Evolutionary conservation across 2,329 filamentous ascomycete genomes (phyloP), one percentile per base, ranked within the genome.

Genomic region (Lasiodiplodia hormozganensis): DNA sequence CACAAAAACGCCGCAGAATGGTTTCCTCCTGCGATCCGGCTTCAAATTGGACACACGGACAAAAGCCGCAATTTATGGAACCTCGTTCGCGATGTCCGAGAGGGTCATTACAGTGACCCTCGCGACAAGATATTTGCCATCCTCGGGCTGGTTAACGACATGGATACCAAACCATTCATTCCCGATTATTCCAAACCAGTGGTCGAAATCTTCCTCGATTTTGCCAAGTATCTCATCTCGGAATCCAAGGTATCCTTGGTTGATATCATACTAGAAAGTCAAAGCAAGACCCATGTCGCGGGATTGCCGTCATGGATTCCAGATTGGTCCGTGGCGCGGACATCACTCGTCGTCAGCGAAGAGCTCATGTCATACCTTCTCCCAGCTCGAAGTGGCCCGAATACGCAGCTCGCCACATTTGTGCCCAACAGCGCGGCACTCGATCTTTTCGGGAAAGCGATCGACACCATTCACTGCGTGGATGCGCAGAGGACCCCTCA

Each of bases 41-140:
- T 57, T 21, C 31, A 57, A 2, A 31, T 36, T 23, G 31, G 28
- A 31, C 31, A 18, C 40, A 43, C 16, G 1, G 34, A 38, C 18
- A 16, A 12, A 12, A 57, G 53, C 10, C 53, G 31, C n/a, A 18
- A 23, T n/a, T 3, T 31, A 11, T 57, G 25, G 18, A 38, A 31
- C 28, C 53, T 38, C 2, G 11, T 36, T 5, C 14, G 53, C 7
- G 53, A 57, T 21, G n/a, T n/a, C 11, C 53, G 53, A 14, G 31
- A 7, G 2, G 43, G 36, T 18, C 10, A 16, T 16, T 21, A 21
- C 11, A 23, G n/a, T 25, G 56, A 58, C 38, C 36, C 56, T 21
- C 21, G 56, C 12, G 56, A 58, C 21, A 58, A 43, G 14, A n/a
- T 58, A n/a, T 58, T 40, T 10, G 56, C 34, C 38, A 25, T 58